Evolutionary conservation across 768 basidiomycete genomes (phyloP), one percentile per base, ranked within the genome.

Genomic region (Pulveroboletus sp.): DNA sequence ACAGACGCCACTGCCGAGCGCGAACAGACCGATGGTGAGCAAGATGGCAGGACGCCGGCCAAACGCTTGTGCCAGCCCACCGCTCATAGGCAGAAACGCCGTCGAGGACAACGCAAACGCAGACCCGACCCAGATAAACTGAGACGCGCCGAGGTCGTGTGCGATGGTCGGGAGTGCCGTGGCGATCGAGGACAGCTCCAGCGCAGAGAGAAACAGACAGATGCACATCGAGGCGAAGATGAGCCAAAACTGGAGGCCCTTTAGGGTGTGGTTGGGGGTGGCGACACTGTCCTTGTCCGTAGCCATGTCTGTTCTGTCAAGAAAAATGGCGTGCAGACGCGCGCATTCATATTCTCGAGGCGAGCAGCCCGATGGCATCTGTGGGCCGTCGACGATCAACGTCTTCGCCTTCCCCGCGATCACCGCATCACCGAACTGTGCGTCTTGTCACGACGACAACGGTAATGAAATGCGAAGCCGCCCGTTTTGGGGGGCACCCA

Each of bases 111-210:
- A 60, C 12, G 67, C 63, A 38, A 71, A 75, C 0, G 71, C 63
- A 4, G 64, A 61, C 2, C 66, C 72, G 19, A 72, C 59, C 73
- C 73, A 74, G n/a, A 59, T 45, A 33, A 69, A 71, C 36, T 66
- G 62, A 7, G 53, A 50, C 0, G 60, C 59, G 3, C 50, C 50
- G 7, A 72, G 48, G 5, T 56, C 63, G 23, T 60, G 45, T 6
- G 63, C 60, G 44, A 72, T 72, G 19, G 63, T 64, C 3, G 71
- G 71, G 10, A 72, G 64, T 5, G 68, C 70, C 1, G 64, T 68
- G 16, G 61, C 50, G 25, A 65, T 57, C 13, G 55, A 61, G 3
- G 58, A 58, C 0, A 64, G 33, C 32, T 68, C 67, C 11, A 67
- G 57, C 1, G 66, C 57, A 21, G 66, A 59, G 12, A 67, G 60